Evolutionary conservation across 1,284 basidiomycete genomes (phyloP).

Genomic region (Sanghuangporus sanghuang): DNA sequence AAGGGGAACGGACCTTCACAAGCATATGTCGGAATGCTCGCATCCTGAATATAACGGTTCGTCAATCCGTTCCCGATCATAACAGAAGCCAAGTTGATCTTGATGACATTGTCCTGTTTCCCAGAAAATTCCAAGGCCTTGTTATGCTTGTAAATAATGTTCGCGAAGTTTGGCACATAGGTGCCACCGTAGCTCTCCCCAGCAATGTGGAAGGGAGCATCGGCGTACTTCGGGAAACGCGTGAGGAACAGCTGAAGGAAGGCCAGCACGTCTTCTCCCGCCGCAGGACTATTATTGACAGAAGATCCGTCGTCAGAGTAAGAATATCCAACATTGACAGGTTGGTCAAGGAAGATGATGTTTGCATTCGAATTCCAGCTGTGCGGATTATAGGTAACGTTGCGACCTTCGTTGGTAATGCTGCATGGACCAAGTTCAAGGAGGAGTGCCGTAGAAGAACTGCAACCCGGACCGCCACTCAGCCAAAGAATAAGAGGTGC

Average conservation of each 20-base stretch:
- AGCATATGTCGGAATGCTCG: slow-evolving; percentile 73
- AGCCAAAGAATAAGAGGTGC: slow-evolving; percentile 88
- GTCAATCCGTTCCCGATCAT: slow-evolving; percentile 82
- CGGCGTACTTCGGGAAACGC: slow-evolving; percentile 64
- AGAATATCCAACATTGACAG: slow-evolving; percentile 85
- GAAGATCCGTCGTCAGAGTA: slow-evolving; percentile 69
- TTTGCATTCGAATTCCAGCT: slow-evolving; percentile 70
- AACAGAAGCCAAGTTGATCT: slow-evolving; percentile 74
- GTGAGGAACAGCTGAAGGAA: slow-evolving; percentile 86
- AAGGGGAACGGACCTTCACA: slow-evolving; percentile 76
- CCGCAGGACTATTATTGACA: slow-evolving; percentile 69
- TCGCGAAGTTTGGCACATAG: slow-evolving; percentile 76
- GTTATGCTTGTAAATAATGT: slow-evolving; percentile 73
- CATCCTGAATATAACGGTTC: slow-evolving; percentile 73
- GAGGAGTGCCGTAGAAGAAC: slow-evolving; percentile 76
- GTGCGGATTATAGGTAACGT: slow-evolving; percentile 68
- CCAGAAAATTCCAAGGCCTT: slow-evolving; percentile 41
- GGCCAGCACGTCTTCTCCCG: slow-evolving; percentile 82
- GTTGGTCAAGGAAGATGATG: slow-evolving; percentile 82
- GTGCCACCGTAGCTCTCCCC: slow-evolving; percentile 80
- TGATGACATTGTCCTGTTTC: slow-evolving; percentile 35
- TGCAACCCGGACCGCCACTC: slow-evolving; percentile 81
- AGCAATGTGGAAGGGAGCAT: slow-evolving; percentile 63
- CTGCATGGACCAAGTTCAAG: slow-evolving; percentile 87
- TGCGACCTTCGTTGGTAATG: slow-evolving; percentile 61